Evolutionary conservation across 768 basidiomycete species (phyloP).

Genomic region (Strobilomyces echinocephalus): DNA sequence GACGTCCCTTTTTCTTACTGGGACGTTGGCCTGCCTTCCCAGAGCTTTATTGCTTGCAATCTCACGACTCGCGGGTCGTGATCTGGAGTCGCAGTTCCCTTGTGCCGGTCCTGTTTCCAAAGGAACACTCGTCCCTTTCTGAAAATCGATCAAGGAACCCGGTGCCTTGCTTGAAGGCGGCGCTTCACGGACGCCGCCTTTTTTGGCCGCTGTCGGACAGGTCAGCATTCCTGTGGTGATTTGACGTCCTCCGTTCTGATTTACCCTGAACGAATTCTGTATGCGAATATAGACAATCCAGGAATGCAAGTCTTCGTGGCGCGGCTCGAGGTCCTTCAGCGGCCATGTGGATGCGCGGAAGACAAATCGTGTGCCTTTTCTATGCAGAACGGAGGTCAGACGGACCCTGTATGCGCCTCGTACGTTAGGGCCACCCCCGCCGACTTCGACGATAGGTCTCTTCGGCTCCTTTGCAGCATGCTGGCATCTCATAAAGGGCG

Average conservation of each 20-base stretch:
- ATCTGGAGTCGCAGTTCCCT: constrained; percentile 22
- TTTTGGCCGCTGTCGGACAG: constrained; percentile 3
- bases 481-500: constrained; percentile 9
- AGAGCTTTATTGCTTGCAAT: constrained; percentile 19
- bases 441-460: constrained; percentile 22
- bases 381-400: constrained; percentile 4
- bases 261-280: constrained; percentile 15
- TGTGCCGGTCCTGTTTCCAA: constrained; percentile 20
- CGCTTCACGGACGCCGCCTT: constrained; percentile 10
- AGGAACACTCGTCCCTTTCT: constrained; percentile 17
- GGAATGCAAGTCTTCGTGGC: constrained; percentile 9
- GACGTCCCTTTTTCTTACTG: constrained; percentile 24
- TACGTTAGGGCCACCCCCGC: background rate
- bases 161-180: constrained; percentile 23
- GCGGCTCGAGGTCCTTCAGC: constrained; percentile 7
- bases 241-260: constrained; percentile 26
- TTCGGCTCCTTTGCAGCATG: background rate
- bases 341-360: constrained; percentile 17
- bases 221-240: constrained; percentile 27
- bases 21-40: constrained; percentile 15
- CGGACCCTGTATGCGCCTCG: background rate
- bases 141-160: constrained; percentile 28
- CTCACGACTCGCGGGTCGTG: constrained; percentile 18
- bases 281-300: constrained; percentile 17
- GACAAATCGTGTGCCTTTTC: constrained; percentile 11